Conservation (phyloP, 345 rosid species). For the Bruguiera parviflora region DNA sequence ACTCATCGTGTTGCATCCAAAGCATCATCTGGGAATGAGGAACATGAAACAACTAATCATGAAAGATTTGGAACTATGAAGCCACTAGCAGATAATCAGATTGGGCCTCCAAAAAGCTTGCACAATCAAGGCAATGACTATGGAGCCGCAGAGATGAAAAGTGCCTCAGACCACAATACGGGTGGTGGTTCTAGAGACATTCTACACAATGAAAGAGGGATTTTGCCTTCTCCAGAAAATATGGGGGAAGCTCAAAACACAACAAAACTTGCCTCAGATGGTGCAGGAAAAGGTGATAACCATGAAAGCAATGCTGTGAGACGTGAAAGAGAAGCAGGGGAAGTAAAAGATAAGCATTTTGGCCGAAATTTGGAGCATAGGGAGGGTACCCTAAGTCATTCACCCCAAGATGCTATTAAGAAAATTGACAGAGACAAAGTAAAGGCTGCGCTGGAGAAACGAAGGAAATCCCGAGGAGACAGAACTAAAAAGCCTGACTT, state of each 20-base stretch:
- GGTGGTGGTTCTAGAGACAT: constrained; percentile 16
- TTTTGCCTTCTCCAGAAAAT: constrained; percentile 7
- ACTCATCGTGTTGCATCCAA: constrained; percentile 9
- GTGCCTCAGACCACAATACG: constrained; percentile 16
- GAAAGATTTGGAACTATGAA: constrained; percentile 17
- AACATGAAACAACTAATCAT: constrained; percentile 7
- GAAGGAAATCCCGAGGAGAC: constrained; percentile 24
- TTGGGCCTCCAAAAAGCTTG: constrained; percentile 9
- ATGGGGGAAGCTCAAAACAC: constrained; percentile 11
- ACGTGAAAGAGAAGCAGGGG: constrained; percentile 18
- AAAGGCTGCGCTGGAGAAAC: constrained; percentile 25
- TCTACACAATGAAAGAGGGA: constrained; percentile 7
- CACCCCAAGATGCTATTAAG: constrained; percentile 23
- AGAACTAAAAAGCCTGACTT: constrained; percentile 17
- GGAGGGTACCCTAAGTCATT: constrained; percentile 19
- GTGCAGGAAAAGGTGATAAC: constrained; percentile 6
- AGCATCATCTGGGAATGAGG: constrained; percentile 24
- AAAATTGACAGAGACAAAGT: constrained; percentile 28
- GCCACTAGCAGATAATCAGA: constrained; percentile 13
- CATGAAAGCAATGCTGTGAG: constrained; percentile 15
- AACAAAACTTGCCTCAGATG: constrained; percentile 1
- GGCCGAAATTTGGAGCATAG: constrained; percentile 9
- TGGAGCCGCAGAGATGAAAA: constrained; percentile 12
- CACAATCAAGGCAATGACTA: constrained; percentile 14
- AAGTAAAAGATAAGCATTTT: constrained; percentile 16